Conservation (phyloP, 1,284 basidiomycete species). For the Phylloporus sp. region DNA sequence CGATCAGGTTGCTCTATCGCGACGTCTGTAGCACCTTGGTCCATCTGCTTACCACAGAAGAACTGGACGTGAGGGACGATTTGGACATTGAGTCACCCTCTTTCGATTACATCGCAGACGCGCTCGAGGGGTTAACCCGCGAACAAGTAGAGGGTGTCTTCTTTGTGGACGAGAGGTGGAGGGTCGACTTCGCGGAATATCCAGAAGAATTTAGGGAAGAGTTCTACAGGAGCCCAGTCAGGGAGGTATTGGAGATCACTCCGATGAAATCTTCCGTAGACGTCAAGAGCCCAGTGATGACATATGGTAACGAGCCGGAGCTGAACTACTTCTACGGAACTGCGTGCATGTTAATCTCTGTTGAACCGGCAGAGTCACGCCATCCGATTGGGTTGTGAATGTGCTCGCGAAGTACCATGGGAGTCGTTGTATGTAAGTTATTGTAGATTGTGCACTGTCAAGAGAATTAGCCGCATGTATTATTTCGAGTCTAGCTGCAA, state of each 20-base stretch:
- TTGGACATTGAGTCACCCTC: background rate
- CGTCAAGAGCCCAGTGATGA: background rate
- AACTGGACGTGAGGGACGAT: background rate
- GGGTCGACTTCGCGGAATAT: background rate
- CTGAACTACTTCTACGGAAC: background rate
- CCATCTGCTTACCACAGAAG: slow-evolving; percentile 31
- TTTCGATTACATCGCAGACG: background rate
- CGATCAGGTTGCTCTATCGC: slow-evolving; percentile 11
- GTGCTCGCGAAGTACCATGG: no score
- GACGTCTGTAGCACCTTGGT: background rate
- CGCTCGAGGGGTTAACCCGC: slow-evolving; percentile 18
- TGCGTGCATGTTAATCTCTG: background rate
- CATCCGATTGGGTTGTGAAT: no score
- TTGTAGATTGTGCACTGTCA: no score
- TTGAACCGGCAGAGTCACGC: background rate
- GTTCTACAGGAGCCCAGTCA: no score
- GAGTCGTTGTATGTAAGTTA: no score
- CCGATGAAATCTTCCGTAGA: no score
- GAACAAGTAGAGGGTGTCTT: slow-evolving; percentile 21
- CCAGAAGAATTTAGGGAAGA: no score
- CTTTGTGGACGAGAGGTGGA: background rate
- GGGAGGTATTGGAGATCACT: no score
- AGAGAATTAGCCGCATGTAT: no score
- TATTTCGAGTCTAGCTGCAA: no score
- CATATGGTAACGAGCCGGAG: background rate